Conservation (phyloP, 2,329 filamentous ascomycete genomes). For the Colletotrichum agaves region DNA sequence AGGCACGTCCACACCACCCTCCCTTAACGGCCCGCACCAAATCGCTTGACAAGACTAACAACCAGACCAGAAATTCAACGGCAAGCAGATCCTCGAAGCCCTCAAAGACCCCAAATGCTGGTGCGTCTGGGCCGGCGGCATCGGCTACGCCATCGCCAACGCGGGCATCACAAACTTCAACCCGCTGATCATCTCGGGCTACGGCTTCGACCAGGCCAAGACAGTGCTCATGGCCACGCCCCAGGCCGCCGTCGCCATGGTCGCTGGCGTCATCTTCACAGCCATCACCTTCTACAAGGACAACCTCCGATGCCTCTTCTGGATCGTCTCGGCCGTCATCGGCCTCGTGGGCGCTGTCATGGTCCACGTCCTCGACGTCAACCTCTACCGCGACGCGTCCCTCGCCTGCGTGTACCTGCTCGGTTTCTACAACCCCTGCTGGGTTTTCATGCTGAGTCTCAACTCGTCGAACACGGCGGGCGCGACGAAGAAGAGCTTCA, state of each 20-base stretch:
- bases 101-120: slow-evolving; percentile 63
- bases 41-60: slow-evolving; percentile 42
- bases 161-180: slow-evolving; percentile 74
- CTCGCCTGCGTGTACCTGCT: slow-evolving; percentile 46
- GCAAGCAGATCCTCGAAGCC: slow-evolving; percentile 71
- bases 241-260: slow-evolving; percentile 47
- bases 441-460: slow-evolving; percentile 44
- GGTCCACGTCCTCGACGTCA: slow-evolving; percentile 41
- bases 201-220: slow-evolving; percentile 68
- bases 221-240: slow-evolving; percentile 52
- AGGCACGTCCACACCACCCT: slow-evolving; percentile 42
- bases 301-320: slow-evolving; percentile 46
- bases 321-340: slow-evolving; percentile 41
- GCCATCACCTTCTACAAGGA: slow-evolving; percentile 43
- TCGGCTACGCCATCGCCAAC: slow-evolving; percentile 73
- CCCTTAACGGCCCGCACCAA: background rate
- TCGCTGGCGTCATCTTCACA: slow-evolving; percentile 41
- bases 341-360: slow-evolving; percentile 43
- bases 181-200: slow-evolving; percentile 70
- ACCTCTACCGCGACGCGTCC: slow-evolving; percentile 39
- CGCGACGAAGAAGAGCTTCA: slow-evolving; percentile 46
- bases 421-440: slow-evolving; percentile 48
- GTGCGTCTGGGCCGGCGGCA: slow-evolving; percentile 68
- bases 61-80: slow-evolving; percentile 67
- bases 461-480: slow-evolving; percentile 46